Percentiles rank a stretch among this genome's conserved stretches.
Evolutionary conservation across 2,329 filamentous ascomycete genomes (phyloP).

Genomic region (Sphaceloma murrayae): DNA sequence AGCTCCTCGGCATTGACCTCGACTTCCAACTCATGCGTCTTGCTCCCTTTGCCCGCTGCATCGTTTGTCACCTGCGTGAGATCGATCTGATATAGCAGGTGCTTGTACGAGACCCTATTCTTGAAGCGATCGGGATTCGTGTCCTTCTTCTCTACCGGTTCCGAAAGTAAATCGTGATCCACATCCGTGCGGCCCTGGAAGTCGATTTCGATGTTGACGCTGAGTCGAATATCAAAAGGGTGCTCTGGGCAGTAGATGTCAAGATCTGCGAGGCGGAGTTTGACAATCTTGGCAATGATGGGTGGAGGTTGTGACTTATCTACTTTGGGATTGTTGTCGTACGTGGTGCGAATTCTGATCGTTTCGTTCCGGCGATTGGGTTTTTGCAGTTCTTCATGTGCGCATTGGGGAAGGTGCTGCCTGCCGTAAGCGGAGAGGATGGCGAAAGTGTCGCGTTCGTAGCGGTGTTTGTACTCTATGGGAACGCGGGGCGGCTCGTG

Average conservation of each 20-base stretch:
- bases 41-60: slow-evolving; percentile 38
- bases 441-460: slow-evolving; percentile 76
- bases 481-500: slow-evolving; percentile 44
- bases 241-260: slow-evolving; percentile 70
- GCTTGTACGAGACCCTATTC: slow-evolving; percentile 83
- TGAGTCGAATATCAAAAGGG: slow-evolving; percentile 83
- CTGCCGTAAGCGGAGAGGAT: slow-evolving; percentile 55
- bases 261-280: slow-evolving; percentile 78
- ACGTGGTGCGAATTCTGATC: slow-evolving; percentile 50
- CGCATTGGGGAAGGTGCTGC: slow-evolving; percentile 46
- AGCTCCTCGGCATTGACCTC: slow-evolving; percentile 59
- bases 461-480: slow-evolving; percentile 71
- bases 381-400: slow-evolving; percentile 19
- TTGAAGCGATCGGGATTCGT: slow-evolving; percentile 44
- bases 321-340: slow-evolving; percentile 22
- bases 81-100: slow-evolving; percentile 81
- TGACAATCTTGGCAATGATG: slow-evolving; percentile 76
- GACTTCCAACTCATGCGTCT: slow-evolving; percentile 74
- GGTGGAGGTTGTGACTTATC: slow-evolving; percentile 55
- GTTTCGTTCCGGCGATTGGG: slow-evolving; percentile 47
- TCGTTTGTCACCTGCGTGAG: slow-evolving; percentile 71
- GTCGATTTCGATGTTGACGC: slow-evolving; percentile 87
- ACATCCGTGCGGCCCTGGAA: slow-evolving; percentile 46
- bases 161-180: slow-evolving; percentile 47
- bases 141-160: slow-evolving; percentile 28